phyloP scores from a whole-genome alignment of 768 basidiomycete species.

The Neoboletus magnificus region DNA sequence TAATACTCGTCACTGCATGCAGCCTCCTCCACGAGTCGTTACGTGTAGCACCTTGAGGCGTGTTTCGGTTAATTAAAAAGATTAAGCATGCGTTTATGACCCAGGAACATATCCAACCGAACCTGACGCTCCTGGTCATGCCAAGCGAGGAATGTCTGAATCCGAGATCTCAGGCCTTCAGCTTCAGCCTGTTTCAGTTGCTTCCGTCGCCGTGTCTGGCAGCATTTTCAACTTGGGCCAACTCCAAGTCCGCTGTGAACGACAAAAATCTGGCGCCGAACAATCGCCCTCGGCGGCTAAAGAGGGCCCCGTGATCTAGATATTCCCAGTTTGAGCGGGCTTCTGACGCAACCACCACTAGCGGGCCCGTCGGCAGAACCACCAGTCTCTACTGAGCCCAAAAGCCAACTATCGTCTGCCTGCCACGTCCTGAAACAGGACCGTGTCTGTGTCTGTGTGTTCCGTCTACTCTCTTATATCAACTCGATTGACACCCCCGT shows the following conservation, averaged over 20 bases:
- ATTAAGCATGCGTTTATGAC: not conserved
- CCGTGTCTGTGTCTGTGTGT: conserved; percentile 16
- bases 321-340: conserved; percentile 13
- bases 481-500: conserved; percentile 1
- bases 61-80: not conserved
- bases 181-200: not conserved
- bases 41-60: too few species aligned
- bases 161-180: not conserved
- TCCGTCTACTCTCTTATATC: not conserved
- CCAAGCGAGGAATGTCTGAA: not conserved
- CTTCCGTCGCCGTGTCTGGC: not conserved
- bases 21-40: too few species aligned
- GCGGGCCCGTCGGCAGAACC: not conserved
- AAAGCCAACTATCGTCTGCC: conserved; percentile 1
- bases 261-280: not conserved
- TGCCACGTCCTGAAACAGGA: conserved; percentile 10
- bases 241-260: not conserved
- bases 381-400: not conserved
- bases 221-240: not conserved
- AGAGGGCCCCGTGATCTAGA: conserved; percentile 1
- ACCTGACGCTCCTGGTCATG: not conserved
- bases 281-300: conserved; percentile 4
- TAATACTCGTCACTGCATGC: too few species aligned
- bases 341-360: conserved; percentile 11
- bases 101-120: not conserved